phyloP scores from a whole-genome alignment of 176 grass and related monocot species.

The Secale cereale region DNA sequence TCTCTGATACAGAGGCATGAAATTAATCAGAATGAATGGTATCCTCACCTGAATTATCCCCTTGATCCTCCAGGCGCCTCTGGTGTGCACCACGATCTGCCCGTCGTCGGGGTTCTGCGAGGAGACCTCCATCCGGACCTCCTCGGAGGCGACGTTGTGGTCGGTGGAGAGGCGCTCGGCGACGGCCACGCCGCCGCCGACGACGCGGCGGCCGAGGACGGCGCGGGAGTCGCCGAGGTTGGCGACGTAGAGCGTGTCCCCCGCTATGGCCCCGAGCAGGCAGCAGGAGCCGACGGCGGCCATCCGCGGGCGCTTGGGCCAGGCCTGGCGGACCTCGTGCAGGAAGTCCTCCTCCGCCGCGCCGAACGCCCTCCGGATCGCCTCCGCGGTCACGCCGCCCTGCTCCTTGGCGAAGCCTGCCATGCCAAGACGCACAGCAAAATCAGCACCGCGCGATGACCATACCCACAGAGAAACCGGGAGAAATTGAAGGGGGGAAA shows the following conservation, averaged over 20 bases:
- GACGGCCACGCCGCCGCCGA: conserved; percentile 38
- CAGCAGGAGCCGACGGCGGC: conserved; percentile 87
- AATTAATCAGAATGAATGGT: background rate
- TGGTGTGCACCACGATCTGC: conserved; percentile 69
- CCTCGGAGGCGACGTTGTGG: conserved; percentile 64
- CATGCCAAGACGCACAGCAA: background rate
- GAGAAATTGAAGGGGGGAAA: background rate
- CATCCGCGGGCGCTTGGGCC: conserved; percentile 49
- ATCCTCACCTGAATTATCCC: conserved; percentile 82
- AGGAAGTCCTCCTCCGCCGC: conserved; percentile 84
- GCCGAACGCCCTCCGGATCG: conserved; percentile 61
- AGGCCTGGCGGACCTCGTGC: conserved; percentile 57
- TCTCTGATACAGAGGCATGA: background rate
- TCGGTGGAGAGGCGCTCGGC: conserved; percentile 68
- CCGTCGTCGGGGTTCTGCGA: conserved; percentile 68
- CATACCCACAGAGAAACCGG: too few species aligned
- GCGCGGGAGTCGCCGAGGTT: conserved; percentile 84
- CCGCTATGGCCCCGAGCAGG: conserved; percentile 69
- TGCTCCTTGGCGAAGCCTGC: conserved; percentile 63
- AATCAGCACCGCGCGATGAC: background rate
- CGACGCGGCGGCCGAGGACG: conserved; percentile 61
- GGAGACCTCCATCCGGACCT: conserved; percentile 56
- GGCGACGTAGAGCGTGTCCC: conserved; percentile 78
- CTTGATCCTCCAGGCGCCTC: conserved; percentile 80
- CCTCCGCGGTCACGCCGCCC: conserved; percentile 67